Evolutionary conservation across 176 grass and related monocot genomes (phyloP).

Genomic region (Oropetium thomaeum): DNA sequence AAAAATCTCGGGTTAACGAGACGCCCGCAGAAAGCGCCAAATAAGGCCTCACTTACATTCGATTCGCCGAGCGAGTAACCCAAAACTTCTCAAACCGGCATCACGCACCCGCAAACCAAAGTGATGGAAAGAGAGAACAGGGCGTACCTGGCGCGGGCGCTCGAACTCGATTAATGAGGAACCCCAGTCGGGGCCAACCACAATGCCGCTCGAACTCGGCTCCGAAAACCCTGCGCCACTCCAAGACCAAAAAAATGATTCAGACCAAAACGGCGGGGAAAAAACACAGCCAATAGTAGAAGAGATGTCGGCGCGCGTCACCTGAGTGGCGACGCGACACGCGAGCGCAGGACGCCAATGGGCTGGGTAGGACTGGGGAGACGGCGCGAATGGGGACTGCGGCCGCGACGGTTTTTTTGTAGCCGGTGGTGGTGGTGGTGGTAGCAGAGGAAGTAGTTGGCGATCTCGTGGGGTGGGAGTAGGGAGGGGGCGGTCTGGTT

Average conservation of each 20-base stretch:
- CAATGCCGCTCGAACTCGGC: slow-evolving; percentile 10
- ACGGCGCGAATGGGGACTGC: not conserved
- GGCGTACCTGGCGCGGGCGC: not conserved
- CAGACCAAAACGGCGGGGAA: not conserved
- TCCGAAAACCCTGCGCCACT: slow-evolving; percentile 16
- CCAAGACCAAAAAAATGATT: not conserved
- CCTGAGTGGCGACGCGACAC: not conserved
- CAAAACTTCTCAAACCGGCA: not conserved
- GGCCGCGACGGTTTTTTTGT: not conserved
- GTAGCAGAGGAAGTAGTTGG: slow-evolving; percentile 25
- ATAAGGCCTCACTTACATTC: not conserved
- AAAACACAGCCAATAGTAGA: too few species aligned
- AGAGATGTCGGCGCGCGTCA: too few species aligned
- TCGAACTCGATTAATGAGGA: not conserved
- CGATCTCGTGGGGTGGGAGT: not conserved
- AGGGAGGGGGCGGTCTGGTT: not conserved
- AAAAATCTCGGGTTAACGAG: not conserved
- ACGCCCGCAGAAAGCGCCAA: not conserved
- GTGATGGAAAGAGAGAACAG: not conserved
- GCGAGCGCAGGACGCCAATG: not conserved
- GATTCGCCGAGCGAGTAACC: not conserved
- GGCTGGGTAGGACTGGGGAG: too few species aligned
- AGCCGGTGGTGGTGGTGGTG: not conserved
- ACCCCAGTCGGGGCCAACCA: not conserved
- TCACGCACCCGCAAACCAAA: too few species aligned